Percentiles rank a stretch among this genome's conserved stretches.
These are phyloP conservation scores for Aspergillus mulundensis DNA, from an alignment of 495 filamentous ascomycete genomes.

Conservation along the genomic window DNA sequence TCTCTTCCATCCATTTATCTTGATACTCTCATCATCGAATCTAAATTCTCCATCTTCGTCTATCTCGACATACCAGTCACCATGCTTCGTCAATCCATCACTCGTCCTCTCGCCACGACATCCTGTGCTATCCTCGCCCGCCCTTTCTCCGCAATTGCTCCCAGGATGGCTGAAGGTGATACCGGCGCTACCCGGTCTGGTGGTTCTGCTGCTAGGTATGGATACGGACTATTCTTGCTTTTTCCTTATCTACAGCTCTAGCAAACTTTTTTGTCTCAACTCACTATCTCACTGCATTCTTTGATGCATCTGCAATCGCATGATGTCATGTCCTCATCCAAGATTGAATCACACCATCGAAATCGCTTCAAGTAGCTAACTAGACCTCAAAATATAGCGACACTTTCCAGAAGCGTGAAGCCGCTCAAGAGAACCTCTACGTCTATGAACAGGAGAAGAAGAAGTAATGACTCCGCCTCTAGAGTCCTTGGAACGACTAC, in stretches of 20 bases:
- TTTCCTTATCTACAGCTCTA: background rate
- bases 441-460: conserved; percentile 79
- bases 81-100: conserved; percentile 66
- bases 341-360: background rate
- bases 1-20: conserved; percentile 8
- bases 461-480: conserved; percentile 51
- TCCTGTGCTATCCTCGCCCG: conserved; percentile 48
- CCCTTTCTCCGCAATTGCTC: conserved; percentile 59
- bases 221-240: background rate
- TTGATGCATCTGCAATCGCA: background rate
- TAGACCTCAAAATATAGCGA: conserved; percentile 53
- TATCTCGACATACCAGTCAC: conserved; percentile 16
- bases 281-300: background rate
- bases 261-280: background rate
- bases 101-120: conserved; percentile 52
- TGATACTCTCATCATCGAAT: conserved; percentile 50
- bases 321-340: conserved; percentile 17
- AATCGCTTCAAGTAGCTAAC: background rate
- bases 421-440: conserved; percentile 76
- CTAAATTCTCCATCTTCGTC: conserved; percentile 11
- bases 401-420: conserved; percentile 85
- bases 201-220: conserved; percentile 34
- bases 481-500: background rate
- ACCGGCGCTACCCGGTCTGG: conserved; percentile 57
- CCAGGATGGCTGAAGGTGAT: conserved; percentile 64